Evolutionary conservation across 164 flowering plant species (phyloP).

Genomic region (Saururus chinensis): DNA sequence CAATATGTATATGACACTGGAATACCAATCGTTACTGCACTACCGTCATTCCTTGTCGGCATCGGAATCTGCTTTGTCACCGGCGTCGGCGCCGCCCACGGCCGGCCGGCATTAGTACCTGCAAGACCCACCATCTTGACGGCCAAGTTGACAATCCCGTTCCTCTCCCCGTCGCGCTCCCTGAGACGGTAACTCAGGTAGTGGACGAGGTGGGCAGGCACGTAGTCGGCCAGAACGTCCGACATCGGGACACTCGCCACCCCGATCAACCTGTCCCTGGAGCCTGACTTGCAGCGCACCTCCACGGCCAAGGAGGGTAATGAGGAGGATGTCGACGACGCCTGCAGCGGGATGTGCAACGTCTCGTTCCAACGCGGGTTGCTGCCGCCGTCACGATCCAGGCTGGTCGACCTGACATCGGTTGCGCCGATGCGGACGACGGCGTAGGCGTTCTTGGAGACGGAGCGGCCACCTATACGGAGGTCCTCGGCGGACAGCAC

Average conservation of each 20-base stretch:
- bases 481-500: too few species aligned
- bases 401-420: slow-evolving; percentile 10
- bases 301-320: too few species aligned
- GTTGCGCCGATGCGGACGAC: slow-evolving; percentile 15
- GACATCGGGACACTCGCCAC: background rate
- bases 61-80: background rate
- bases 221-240: slow-evolving; percentile 1
- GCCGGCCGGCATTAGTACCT: background rate
- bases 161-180: too few species aligned
- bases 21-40: too few species aligned
- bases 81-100: background rate
- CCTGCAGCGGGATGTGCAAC: slow-evolving; percentile 7
- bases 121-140: slow-evolving; percentile 6
- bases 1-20: too few species aligned
- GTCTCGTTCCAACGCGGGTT: too few species aligned
- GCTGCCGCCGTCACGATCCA: slow-evolving; percentile 30
- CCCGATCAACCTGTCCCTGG: too few species aligned
- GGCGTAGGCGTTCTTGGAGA: too few species aligned
- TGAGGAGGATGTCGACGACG: background rate
- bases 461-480: too few species aligned
- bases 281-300: slow-evolving; percentile 1
- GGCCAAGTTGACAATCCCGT: too few species aligned
- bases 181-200: too few species aligned
- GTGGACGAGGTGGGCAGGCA: background rate
- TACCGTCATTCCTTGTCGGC: too few species aligned